Evolutionary conservation across 1,284 basidiomycete genomes (phyloP).

Genomic region (Moesziomyces globuligerus): DNA sequence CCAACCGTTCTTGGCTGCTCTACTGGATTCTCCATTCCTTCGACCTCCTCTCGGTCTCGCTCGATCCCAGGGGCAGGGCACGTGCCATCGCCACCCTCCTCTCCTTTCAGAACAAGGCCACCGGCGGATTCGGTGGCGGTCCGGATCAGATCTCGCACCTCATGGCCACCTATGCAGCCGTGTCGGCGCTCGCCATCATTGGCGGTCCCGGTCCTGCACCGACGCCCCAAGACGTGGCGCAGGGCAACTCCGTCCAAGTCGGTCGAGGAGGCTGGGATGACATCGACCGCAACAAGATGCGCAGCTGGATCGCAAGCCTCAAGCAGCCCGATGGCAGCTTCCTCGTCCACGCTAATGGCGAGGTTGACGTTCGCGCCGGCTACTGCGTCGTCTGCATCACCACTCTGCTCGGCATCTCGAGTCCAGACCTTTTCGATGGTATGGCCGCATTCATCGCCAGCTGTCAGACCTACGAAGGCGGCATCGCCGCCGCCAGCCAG

Average conservation of each 20-base stretch:
- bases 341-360: slow-evolving; percentile 84
- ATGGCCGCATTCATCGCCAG: slow-evolving; percentile 72
- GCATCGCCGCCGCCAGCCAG: slow-evolving; percentile 86
- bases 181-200: slow-evolving; percentile 83
- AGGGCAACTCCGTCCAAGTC: slow-evolving; percentile 72
- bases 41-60: slow-evolving; percentile 54
- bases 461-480: slow-evolving; percentile 98
- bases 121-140: slow-evolving; percentile 90
- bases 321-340: slow-evolving; percentile 96
- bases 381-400: slow-evolving; percentile 82
- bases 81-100: slow-evolving; percentile 63
- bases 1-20: slow-evolving; percentile 64
- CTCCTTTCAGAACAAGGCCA: slow-evolving; percentile 58
- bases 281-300: slow-evolving; percentile 73
- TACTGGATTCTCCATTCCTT: slow-evolving; percentile 65
- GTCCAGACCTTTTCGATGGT: slow-evolving; percentile 79
- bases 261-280: slow-evolving; percentile 67
- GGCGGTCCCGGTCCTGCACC: slow-evolving; percentile 72
- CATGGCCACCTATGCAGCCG: slow-evolving; percentile 87
- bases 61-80: slow-evolving; percentile 45
- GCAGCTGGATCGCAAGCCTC: slow-evolving; percentile 88
- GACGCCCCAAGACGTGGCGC: slow-evolving; percentile 33
- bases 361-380: slow-evolving; percentile 88
- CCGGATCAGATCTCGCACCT: slow-evolving; percentile 88
- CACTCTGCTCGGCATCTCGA: slow-evolving; percentile 80